These are phyloP conservation scores for Rhizophlyctis rosea DNA, from an alignment of 192 early-diverging fungal genomes.

Conservation along the genomic window DNA sequence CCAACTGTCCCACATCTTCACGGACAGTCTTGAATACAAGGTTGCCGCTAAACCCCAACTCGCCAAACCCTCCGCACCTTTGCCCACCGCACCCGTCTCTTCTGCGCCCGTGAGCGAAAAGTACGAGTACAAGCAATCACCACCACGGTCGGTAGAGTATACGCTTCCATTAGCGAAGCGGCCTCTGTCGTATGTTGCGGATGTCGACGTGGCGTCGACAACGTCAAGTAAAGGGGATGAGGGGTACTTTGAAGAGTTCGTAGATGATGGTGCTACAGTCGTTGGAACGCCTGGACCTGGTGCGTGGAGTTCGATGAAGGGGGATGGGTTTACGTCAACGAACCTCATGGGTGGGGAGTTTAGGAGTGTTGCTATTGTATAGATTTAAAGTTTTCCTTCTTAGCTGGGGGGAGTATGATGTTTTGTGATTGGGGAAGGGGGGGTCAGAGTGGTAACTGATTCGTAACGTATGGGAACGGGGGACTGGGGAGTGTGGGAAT, in stretches of 20 bases:
- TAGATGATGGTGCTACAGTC: neutral
- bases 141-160: neutral
- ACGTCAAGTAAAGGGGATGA: slow-evolving; percentile 14
- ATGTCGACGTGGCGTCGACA: slow-evolving; percentile 4
- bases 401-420: too few species aligned
- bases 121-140: neutral
- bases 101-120: slow-evolving; percentile 5
- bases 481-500: too few species aligned
- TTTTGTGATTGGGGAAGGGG: too few species aligned
- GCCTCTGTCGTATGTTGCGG: slow-evolving; percentile 8
- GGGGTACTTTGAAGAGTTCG: slow-evolving; percentile 25
- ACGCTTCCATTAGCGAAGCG: too few species aligned
- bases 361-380: too few species aligned
- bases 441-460: too few species aligned
- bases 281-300: neutral
- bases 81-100: neutral
- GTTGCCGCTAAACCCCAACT: slow-evolving; percentile 52
- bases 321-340: too few species aligned
- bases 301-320: too few species aligned
- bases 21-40: slow-evolving; percentile 52
- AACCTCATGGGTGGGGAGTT: too few species aligned
- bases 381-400: too few species aligned
- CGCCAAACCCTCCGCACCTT: neutral
- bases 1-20: slow-evolving; percentile 47
- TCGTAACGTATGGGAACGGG: too few species aligned